These are phyloP conservation scores for Pichia deserticola DNA, from an alignment of 805 yeast species.

Conservation along the genomic window DNA sequence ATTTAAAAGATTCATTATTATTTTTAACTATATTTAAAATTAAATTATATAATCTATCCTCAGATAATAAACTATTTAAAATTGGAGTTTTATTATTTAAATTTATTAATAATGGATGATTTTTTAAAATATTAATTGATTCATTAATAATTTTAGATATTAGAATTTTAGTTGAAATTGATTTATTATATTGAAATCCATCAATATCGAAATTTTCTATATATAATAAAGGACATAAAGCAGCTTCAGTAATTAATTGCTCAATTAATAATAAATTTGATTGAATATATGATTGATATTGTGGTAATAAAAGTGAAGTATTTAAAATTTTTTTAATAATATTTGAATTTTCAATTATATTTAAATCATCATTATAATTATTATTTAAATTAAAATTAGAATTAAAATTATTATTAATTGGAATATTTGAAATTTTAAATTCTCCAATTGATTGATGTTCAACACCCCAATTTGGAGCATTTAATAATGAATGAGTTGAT, in stretches of 20 bases:
- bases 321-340: conserved; percentile 11
- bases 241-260: conserved; percentile 17
- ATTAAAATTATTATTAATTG: no score
- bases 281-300: background rate
- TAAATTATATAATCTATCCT: conserved; percentile 1
- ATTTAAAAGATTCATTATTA: background rate
- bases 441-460: conserved; percentile 18
- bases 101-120: background rate
- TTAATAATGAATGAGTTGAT: conserved; percentile 15
- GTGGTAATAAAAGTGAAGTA: conserved; percentile 6
- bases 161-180: background rate
- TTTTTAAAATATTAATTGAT: conserved; percentile 2
- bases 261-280: conserved; percentile 14
- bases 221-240: conserved; percentile 17
- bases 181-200: no score
- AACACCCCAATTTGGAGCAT: conserved; percentile 17
- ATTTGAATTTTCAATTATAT: conserved; percentile 8
- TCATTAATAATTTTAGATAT: background rate
- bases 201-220: conserved; percentile 6
- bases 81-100: background rate
- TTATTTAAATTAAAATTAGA: no score
- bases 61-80: conserved; percentile 1
- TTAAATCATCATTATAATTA: background rate
- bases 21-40: background rate
- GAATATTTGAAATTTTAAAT: conserved; percentile 16